These are phyloP conservation scores for Saccharomycopsis malanga DNA, from an alignment of 805 yeast genomes.

Conservation along the genomic window DNA sequence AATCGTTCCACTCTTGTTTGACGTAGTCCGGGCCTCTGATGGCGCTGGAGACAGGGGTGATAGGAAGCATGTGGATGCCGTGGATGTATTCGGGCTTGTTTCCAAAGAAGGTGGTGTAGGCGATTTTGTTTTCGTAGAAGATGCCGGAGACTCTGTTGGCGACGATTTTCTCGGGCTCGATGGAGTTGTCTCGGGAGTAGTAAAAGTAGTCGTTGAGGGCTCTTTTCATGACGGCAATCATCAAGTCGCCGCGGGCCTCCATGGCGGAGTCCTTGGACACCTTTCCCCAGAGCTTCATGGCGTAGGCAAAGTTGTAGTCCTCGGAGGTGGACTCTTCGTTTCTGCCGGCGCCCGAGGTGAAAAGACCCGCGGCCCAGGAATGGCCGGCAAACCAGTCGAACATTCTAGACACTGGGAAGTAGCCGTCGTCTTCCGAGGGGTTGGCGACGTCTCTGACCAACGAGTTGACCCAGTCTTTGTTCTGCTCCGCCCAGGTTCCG, in stretches of 20 bases:
- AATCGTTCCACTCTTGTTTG: conserved; percentile 52
- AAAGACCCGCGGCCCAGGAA: conserved; percentile 68
- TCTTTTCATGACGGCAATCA: conserved; percentile 47
- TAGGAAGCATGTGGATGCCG: conserved; percentile 75
- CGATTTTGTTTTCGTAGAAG: conserved; percentile 63
- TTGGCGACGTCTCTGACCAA: conserved; percentile 64
- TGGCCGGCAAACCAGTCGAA: conserved; percentile 74
- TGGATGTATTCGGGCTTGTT: conserved; percentile 54
- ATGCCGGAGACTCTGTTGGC: conserved; percentile 64
- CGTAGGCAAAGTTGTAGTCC: conserved; percentile 64
- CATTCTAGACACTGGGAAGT: conserved; percentile 57
- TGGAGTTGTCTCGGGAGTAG: conserved; percentile 39
- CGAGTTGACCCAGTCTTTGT: conserved; percentile 52
- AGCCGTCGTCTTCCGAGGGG: conserved; percentile 44
- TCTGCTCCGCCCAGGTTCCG: conserved; percentile 36
- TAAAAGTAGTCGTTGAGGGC: conserved; percentile 52
- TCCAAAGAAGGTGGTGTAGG: conserved; percentile 70
- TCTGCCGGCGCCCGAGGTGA: conserved; percentile 57
- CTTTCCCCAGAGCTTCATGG: conserved; percentile 61
- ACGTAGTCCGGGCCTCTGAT: conserved; percentile 48
- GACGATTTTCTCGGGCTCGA: conserved; percentile 45
- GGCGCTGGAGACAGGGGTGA: conserved; percentile 53
- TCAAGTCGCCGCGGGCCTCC: conserved; percentile 50
- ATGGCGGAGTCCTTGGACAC: conserved; percentile 46
- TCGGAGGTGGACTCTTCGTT: conserved; percentile 69